Percentiles rank a stretch among this genome's conserved stretches.
Conservation (phyloP, 2,329 filamentous ascomycete genomes). For the Fusarium haematococcum region DNA sequence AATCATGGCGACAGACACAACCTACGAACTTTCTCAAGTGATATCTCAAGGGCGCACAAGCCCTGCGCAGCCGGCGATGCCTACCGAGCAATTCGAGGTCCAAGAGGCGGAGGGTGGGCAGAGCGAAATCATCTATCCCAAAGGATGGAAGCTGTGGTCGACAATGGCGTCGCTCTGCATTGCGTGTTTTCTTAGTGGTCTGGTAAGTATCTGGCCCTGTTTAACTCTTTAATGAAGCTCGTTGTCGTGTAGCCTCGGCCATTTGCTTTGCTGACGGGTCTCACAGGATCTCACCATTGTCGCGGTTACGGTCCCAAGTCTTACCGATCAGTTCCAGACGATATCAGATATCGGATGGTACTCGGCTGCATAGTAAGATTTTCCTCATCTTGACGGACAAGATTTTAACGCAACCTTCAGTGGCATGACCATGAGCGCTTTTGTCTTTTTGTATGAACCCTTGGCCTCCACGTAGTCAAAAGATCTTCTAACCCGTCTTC, state of each 20-base stretch:
- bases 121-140: conserved; percentile 7
- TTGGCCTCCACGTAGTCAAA: no score
- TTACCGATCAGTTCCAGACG: conserved; percentile 42
- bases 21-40: neutral
- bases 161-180: conserved; percentile 42
- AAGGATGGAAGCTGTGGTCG: conserved; percentile 39
- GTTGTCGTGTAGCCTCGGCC: no score
- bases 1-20: neutral
- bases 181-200: conserved; percentile 36
- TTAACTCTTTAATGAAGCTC: no score
- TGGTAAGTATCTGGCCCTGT: neutral
- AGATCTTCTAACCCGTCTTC: neutral
- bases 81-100: neutral
- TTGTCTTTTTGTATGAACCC: conserved; percentile 36
- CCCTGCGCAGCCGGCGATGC: neutral
- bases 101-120: conserved; percentile 9
- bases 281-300: conserved; percentile 38
- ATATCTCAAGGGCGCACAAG: neutral
- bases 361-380: conserved; percentile 39
- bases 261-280: neutral
- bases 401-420: conserved; percentile 2
- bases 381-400: fast-evolving
- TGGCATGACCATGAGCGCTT: conserved; percentile 41
- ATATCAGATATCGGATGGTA: conserved; percentile 44
- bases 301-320: conserved; percentile 37